Percentiles rank a stretch among this genome's conserved stretches.
phyloP scores from a whole-genome alignment of 805 yeast genomes.

The Myxozyma lipomycoides region DNA sequence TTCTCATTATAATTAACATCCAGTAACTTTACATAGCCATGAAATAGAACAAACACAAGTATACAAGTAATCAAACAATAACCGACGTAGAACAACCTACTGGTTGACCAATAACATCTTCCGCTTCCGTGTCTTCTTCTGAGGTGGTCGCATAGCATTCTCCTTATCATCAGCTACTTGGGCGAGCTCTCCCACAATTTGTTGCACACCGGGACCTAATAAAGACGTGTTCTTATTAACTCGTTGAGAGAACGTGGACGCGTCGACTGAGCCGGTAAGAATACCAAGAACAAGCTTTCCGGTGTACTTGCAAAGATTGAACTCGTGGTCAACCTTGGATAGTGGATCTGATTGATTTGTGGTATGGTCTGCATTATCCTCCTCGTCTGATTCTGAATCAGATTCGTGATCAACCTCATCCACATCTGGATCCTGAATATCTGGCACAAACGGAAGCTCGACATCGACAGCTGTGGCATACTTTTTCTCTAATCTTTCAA shows the following conservation, averaged over 20 bases:
- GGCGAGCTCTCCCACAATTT: conserved; percentile 14
- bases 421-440: neutral
- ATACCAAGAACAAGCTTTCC: conserved; percentile 21
- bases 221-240: conserved; percentile 7
- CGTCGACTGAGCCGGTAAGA: conserved; percentile 3
- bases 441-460: conserved; percentile 2
- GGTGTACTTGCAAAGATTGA: conserved; percentile 17
- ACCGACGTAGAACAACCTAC: neutral
- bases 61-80: neutral
- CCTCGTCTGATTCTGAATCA: conserved; percentile 4
- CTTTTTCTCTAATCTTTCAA: conserved; percentile 6
- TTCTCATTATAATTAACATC: too few relatives aligned
- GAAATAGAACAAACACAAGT: too few relatives aligned
- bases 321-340: conserved; percentile 9
- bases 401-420: neutral
- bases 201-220: conserved; percentile 17
- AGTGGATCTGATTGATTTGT: neutral
- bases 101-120: neutral
- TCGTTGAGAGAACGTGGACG: conserved; percentile 3
- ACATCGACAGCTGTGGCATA: conserved; percentile 7
- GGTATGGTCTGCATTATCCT: conserved; percentile 5
- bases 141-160: neutral
- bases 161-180: neutral
- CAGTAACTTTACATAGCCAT: neutral
- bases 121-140: too few relatives aligned